Conservation (phyloP, 305 asterid genomes). For the Fraxinus dipetala region DNA sequence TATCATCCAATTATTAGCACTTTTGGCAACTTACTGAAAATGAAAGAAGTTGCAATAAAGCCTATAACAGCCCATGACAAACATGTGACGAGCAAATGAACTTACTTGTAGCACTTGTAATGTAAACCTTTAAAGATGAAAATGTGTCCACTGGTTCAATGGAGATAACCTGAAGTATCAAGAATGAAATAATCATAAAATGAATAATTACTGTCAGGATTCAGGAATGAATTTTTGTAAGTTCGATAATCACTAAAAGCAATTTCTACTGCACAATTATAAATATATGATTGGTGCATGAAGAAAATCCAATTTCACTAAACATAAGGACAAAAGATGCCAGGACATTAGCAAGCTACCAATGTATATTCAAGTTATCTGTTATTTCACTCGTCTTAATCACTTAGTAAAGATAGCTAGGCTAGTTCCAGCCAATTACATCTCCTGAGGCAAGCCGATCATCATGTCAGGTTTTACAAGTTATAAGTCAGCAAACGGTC, state of each 20-base stretch:
- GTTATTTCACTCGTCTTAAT: constrained; percentile 1
- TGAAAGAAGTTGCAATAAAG: not conserved
- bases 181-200: not conserved
- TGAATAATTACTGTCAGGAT: not conserved
- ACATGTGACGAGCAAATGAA: not conserved
- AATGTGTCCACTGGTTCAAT: constrained; percentile 86
- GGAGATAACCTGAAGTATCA: constrained; percentile 59
- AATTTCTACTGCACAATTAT: not conserved
- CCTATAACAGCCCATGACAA: not conserved
- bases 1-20: not conserved
- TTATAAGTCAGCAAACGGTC: not conserved
- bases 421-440: not conserved
- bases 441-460: not conserved
- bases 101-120: constrained; percentile 94
- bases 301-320: not conserved
- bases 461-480: not conserved
- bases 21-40: not conserved
- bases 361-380: not conserved
- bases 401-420: not conserved
- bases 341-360: not conserved
- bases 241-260: not conserved
- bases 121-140: constrained; percentile 71
- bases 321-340: not conserved
- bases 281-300: not conserved
- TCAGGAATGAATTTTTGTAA: not conserved